Evolutionary conservation across 306 rosid genomes (phyloP), one percentile per base, ranked within the genome.

Genomic region (Adenanthera pavonina): DNA sequence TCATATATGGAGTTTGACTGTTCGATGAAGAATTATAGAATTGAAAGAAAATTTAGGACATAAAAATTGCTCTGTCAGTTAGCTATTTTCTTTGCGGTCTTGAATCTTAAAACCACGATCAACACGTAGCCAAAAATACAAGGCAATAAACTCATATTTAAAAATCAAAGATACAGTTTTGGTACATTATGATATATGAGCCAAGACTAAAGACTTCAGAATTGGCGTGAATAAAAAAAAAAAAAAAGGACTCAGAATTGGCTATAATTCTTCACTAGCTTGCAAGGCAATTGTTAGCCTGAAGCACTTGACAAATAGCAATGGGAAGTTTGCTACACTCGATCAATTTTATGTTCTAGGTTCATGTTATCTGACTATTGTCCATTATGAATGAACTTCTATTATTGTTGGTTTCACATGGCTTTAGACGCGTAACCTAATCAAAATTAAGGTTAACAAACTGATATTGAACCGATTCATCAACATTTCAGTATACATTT

Each of bases 311-410:
- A 20, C 20, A 75, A 36, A 57, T 59, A 25, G 70, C 56, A 59
- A 46, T 56, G 0, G 43, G 34, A 72, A 69, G 38, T 19, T 49
- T 15, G 36, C 40, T 43, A 8, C 64, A 59, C 61, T 36, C 34
- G 43, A 69, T 46, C 48, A 57, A 47, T 68, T 79, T 57, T 30
- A 56, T 56, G 40, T 60, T 66, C 71, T 19, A 19, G 73, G 74
- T 48, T 49, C 80, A 66, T 43, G 59, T 53, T 80, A 80, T 49
- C 61, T 19, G 19, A 65, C 46, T 46, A 34, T 62, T 35, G 69
- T 36, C 46, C 46, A 49, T 49, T 48, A 49, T 36, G 76, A 79
- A 35, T 16, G 76, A 73, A 35, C 62, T 47, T 51, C 46, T 44
- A n/a, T 75, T n/a, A 38, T 30, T 47, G 53, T 56, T 72, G 69